Evolutionary conservation across 2,329 filamentous ascomycete genomes (phyloP), one percentile per base, ranked within the genome.

Genomic region (Cercospora sojina): DNA sequence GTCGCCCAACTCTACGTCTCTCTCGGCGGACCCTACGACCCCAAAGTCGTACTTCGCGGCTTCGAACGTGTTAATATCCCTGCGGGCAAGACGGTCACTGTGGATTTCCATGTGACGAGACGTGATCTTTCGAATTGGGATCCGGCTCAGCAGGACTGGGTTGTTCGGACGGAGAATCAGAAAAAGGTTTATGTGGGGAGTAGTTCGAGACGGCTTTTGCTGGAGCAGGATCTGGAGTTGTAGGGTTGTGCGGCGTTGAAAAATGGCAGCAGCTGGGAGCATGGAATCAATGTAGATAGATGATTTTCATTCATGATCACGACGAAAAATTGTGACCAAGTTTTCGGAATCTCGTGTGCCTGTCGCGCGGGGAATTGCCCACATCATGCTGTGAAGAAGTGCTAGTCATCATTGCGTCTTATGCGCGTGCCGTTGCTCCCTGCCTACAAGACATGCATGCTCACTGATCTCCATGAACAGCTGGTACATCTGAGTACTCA

Each of bases 1-100:
- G 85, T 88, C 3, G 82, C 83, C 0, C 86, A 88, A 73, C 74
- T 88, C 2, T 86, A 86, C 69, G 76, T 77, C 25, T 63, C 69
- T 25, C 81, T 69, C 10, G 67, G 65, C 12, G 67, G 65, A 25
- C 64, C 55, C 1, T 73, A 76, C 23, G 81, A 89, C 20, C 89
- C 89, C 0, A 85, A 88, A 71, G 70, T 71, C 49, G 71, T 73
- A 5, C 81, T 78, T 9, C 67, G 75, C 8, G 76, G 74, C 10
- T 83, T 82, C 61, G 79, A 81, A 32, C 82, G 83, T 70, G 69
- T 69, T 8, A 23, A 63, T 1, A 67, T 76, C 16, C 57, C 69
- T 23, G 64, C 71, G 0, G 73, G 73, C 13, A 47, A 71, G 62
- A 69, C 62, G 8, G 67, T 62, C 3, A 43, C 69, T n/a, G 68